Evolutionary conservation across 179 eudicot genomes (phyloP).

Genomic region (Nepenthes alata): DNA sequence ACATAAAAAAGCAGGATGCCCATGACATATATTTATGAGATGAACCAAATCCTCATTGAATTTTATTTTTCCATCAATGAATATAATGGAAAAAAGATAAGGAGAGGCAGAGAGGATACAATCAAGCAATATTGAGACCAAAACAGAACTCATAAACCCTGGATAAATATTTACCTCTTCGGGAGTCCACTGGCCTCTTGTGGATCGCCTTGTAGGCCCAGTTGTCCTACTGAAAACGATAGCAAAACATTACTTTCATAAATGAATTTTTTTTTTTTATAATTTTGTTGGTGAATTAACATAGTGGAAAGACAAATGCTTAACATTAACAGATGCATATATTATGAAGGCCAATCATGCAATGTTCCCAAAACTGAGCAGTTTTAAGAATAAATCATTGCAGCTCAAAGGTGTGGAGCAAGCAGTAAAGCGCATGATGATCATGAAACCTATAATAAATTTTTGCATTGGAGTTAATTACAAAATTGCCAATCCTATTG

Average conservation of each 20-base stretch:
- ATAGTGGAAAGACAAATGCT: neutral
- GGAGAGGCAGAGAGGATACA: neutral
- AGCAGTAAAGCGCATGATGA: no score
- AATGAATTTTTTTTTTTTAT: neutral
- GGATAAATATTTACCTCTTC: conserved; percentile 52
- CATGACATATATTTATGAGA: no score
- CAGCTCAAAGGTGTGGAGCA: no score
- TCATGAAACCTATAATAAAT: no score
- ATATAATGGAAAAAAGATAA: neutral
- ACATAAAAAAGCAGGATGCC: no score
- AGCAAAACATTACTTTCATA: neutral
- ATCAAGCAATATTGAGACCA: neutral
- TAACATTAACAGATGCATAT: neutral
- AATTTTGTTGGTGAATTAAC: neutral
- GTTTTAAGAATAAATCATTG: neutral
- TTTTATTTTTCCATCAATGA: no score
- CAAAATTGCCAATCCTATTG: neutral
- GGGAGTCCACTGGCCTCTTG: conserved; percentile 95
- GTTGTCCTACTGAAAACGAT: conserved; percentile 62
- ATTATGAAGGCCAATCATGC: neutral
- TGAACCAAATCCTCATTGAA: no score
- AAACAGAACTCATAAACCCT: neutral
- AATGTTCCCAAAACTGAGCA: neutral
- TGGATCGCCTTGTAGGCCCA: conserved; percentile 97
- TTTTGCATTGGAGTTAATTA: neutral